Evolutionary conservation across 371 early-diverging fungal genomes (phyloP), one percentile per base, ranked within the genome.

Genomic region (Syncephalastrum monosporum): DNA sequence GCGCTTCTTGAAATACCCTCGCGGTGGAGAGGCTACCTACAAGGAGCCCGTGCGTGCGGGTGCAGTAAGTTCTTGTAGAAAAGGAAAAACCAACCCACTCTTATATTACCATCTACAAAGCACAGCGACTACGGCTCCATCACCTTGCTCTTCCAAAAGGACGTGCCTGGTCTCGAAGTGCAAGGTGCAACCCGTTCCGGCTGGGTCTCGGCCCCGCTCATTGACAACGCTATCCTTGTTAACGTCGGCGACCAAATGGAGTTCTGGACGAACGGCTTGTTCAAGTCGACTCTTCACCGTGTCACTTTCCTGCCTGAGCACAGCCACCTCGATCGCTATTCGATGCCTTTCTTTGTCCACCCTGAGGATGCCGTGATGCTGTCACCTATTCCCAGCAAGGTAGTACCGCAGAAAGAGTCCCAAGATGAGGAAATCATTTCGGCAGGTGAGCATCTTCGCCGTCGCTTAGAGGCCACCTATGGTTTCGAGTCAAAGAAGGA

Each of bases 91-190:
- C 23, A 8, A 10, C 1, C 14, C 24, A 13, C 1, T 47, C 14
- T 8, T 15, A 21, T 24, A 47, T 15, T 13, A 8, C 5, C 12
- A 6, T 29, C 21, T 46, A 1, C 46, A 46, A 5, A 23, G 4
- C 85, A 86, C 47, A 79, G 85, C 2, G 90, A 90, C 64, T 90
- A 89, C 61, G 92, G 92, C 12, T 79, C 83, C 1, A 64, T 89
- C 47, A 90, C 92, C 2, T 60, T 91, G 13, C 61, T 90, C 51
- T 87, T 89, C 64, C 89, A 89, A 70, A 81, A 82, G 60, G 83
- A 87, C 47, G 77, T 84, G 27, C 80, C 82, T 12, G 92, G 92
- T 13, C 73, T 91, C 6, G 87, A 91, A 57, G 77, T 77, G 1
- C 81, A 81, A 53, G 38, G 38, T 10, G 73, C 79, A 1, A 70